Evolutionary conservation across 164 flowering plant species (phyloP).

Genomic region (Chimonanthus praecox): DNA sequence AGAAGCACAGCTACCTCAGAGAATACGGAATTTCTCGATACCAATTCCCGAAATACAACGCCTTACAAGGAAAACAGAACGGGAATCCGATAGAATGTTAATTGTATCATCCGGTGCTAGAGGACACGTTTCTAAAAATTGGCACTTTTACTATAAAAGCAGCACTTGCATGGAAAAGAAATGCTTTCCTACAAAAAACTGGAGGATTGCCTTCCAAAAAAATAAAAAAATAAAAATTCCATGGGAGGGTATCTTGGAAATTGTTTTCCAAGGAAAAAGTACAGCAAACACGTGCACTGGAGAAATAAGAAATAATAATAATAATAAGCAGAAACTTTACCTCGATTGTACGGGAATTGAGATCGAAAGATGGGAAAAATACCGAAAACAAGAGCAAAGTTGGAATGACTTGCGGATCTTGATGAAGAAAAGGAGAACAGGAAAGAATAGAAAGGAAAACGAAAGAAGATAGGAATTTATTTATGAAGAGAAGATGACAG

Average conservation of each 20-base stretch:
- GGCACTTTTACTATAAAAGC: too few species aligned
- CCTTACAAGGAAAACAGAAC: neutral
- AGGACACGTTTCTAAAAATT: too few species aligned
- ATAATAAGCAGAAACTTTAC: neutral
- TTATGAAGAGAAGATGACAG: neutral
- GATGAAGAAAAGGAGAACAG: neutral
- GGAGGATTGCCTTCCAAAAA: too few species aligned
- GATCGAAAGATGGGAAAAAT: neutral
- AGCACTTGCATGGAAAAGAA: too few species aligned
- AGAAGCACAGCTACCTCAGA: too few species aligned
- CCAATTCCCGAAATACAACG: neutral
- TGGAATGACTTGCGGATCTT: neutral
- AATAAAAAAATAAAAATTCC: too few species aligned
- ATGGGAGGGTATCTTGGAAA: neutral
- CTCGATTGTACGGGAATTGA: neutral
- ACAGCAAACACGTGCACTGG: too few species aligned
- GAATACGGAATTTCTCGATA: too few species aligned
- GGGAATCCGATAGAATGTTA: neutral
- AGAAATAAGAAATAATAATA: too few species aligned
- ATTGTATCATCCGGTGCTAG: neutral
- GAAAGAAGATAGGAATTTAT: neutral
- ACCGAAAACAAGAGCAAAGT: too few species aligned
- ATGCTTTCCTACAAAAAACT: too few species aligned
- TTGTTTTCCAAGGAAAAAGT: neutral
- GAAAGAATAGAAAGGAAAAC: neutral